Base-by-base conservation (phyloP, 2,329 filamentous ascomycete species). In the Botrytis cinerea region DNA sequence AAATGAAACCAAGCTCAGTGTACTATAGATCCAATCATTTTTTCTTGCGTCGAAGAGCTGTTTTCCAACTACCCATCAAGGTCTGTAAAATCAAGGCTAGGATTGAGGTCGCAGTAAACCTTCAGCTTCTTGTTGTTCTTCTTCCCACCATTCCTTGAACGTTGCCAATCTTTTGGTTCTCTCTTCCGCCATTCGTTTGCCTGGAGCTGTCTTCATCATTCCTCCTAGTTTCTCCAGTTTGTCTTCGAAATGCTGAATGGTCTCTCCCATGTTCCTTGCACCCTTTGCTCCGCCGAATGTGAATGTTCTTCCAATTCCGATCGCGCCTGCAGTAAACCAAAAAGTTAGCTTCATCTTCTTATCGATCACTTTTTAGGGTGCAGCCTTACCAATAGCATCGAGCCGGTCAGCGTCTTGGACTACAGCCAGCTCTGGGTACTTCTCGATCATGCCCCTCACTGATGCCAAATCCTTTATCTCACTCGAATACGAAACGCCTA, bases 361-460 rank as follows among this genome's bases (percentile, higher is more conserved):
- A 14, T 32, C 54, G 4, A 8, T 22, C 4, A 7, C 9, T 43
- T 12, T 43, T 20, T 9, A 10, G 6, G 10, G 22, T 68, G 35
- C 18, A 68, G 12, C 38, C 66, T 32, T 54, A 68, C 66, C 66
- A 73, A 98, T 91, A 7, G 95, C 94, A 83, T 98, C 95, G n/a
- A 98, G 85, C 16, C 95, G 87, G 84, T 98, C 95, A 4, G 95
- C 95, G 82, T 98, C 95, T 83, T 98, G 95, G 57, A 98, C 94
- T 69, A 97, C 88, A 0, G 89, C 94, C 46, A 97, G 84, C 82
- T 97, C 93, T 1, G 93, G 93, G 81, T 93, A 86, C 48, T 83
- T 81, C 14, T 82, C 81, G 25, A 97, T 85, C 45, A 95, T 84
- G 2, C 83, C 82, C 40, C 82, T 82, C 14, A 93, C 90, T 20